Base-by-base conservation (phyloP, 768 basidiomycete species). In the Xerocomus potaroensis region DNA sequence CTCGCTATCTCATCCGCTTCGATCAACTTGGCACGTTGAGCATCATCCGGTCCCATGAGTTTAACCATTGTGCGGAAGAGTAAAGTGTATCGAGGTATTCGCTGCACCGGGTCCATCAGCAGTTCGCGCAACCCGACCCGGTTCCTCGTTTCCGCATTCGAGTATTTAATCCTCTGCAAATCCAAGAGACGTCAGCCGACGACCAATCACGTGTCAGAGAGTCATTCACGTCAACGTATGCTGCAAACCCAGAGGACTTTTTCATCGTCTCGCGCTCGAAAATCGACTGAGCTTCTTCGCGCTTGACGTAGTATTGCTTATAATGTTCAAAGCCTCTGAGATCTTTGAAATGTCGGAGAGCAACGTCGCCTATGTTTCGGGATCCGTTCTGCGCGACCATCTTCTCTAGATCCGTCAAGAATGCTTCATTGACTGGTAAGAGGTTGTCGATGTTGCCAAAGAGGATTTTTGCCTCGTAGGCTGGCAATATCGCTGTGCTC, bases 41-140 rank as follows among this genome's bases (percentile, higher is more conserved):
- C 76, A 58, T 96, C 91, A 39, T 75, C 73, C 0, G 78, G 78
- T 12, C 79, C 76, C 87, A 97, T 89, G 59, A 88, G 78, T 67
- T 93, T 91, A 60, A 94, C 72, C 85, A 98, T 98, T 5, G 78
- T 88, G 49, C 90, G 85, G 67, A 95, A 91, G 54, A 98, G 76
- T 21, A 98, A 73, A 1, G 91, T 94, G 67, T 97, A 97, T 54
- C 95, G 77, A 4, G 94, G 93, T 59, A 98, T 91, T 27, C 94
- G 83, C 60, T 98, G 94, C 5, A 96, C 91, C 14, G 94, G 94
- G 55, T 98, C 94, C 84, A 95, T 95, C 18, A 97, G 75, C 40
- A 96, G 78, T 63, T 95, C 93, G 22, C 93, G 79, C 45, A 97
- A 72, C 35, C 90, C 92, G 46, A 95, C 79, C 32, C 91, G 87